Evolutionary conservation across 176 grass and related monocot genomes (phyloP), one percentile per base, ranked within the genome.

Genomic region (Rhynchospora breviuscula): DNA sequence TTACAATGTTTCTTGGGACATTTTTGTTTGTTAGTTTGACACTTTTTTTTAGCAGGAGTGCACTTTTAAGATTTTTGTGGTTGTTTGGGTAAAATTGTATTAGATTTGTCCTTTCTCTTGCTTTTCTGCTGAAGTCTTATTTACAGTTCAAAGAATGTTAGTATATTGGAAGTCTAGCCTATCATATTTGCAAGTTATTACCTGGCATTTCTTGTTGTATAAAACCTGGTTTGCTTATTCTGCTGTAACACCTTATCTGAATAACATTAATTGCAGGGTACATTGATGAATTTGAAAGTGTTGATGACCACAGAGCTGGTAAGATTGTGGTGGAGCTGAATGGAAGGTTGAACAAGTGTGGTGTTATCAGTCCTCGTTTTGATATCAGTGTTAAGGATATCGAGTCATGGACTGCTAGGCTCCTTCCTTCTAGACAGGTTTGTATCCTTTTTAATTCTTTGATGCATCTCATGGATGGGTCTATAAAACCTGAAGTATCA

Each of bases 381-480:
- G 80, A 82, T 11, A 12, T 82, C 4, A 22, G 62, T 67, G 80
- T 82, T 9, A 52, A 63, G 80, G 80, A 82, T 52, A 82, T 82
- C 0, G 80, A 82, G 80, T 66, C 80, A 9, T 82, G 80, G 80
- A 82, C 80, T 66, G 80, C 80, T 14, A 82, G 80, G 63, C 80
- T 82, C 10, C 80, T 82, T 15, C 80, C 80, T 26, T 82, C 80
- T 52, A 82, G 80, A 82, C 80, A 82, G 80, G 80, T 82, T 82
- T 29, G 22, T 31, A 60, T 44, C 8, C 63, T 62, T 62, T 81
- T 13, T 47, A 11, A 4, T 11, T 11, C 13, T 48, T 63, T 14
- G 14, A 11, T 23, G 15, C 14, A 63, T 45, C 18, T 45, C 3
- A 23, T 25, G 11, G 44, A 14, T 48, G 52, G 8, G n/a, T 63